Base-by-base conservation (phyloP, 2,329 filamentous ascomycete genomes). In the Monascus ruber region DNA sequence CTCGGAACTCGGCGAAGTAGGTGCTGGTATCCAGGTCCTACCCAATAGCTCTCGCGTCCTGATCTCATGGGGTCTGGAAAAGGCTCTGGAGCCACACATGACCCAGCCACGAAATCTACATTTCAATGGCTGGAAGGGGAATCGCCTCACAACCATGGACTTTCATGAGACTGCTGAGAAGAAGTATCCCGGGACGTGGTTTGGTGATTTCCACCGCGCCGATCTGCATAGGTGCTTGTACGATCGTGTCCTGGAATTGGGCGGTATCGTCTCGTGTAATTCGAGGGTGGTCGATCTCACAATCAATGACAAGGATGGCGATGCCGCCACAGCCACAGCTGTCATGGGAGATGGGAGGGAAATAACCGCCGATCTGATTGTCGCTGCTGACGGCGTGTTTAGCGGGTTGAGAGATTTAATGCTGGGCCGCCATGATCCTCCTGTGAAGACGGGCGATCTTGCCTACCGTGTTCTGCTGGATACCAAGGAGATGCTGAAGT, bases 371-470 rank as follows among this genome's bases (percentile, higher is more conserved):
- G 76, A 82, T 47, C 56, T 82, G 5, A 61, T 84, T 4, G 65
- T 83, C 1, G 78, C 70, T 1, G 76, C 77, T 0, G 80, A 83
- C 45, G 79, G 79, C 0, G 58, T 83, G 0, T 80, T 77, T 75
- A 80, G 76, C 2, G 62, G 63, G 8, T 76, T 71, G 34, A 67
- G 77, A 0, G 65, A 70, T 37, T 59, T 60, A 3, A 69, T 74
- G 10, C 54, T 74, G 0, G 66, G 66, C 0, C 58, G 51, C 0
- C 59, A 63, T 4, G 70, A 73, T 29, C 58, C 63, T 4, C 74
- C 78, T 0, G 53, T 70, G 5, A 70, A 74, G 0, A 82, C 77
- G 0, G 79, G 78, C 0, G 79, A 83, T 51, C 55, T 83, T 9
- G 79, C 78, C 1, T 83, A 81, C 49, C 66, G 79, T 1, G 72